Percentiles rank a stretch among this genome's conserved stretches.
These are phyloP conservation scores for Neurospora sp. DNA, from an alignment of 495 filamentous ascomycete species.

Conservation along the genomic window DNA sequence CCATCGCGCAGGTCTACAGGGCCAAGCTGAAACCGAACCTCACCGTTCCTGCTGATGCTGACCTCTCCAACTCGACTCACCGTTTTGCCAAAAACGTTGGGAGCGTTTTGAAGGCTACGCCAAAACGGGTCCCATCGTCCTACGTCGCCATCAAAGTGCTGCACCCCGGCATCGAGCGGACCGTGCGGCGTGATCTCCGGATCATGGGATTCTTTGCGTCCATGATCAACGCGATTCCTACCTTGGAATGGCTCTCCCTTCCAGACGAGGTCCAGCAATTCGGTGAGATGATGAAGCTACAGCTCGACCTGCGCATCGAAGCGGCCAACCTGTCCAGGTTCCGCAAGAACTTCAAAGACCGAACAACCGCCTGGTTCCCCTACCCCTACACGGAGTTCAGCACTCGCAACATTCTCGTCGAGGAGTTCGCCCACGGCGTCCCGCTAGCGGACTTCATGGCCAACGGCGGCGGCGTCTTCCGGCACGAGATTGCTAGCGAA, in stretches of 20 bases:
- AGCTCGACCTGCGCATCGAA: slow-evolving; percentile 93
- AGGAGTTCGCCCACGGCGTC: slow-evolving; percentile 93
- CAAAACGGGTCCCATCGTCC: slow-evolving; percentile 75
- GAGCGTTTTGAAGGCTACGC: slow-evolving; percentile 72
- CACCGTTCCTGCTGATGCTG: slow-evolving; percentile 49
- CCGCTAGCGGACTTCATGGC: slow-evolving; percentile 83
- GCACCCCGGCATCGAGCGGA: slow-evolving; percentile 82
- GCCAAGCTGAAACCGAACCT: slow-evolving; percentile 82
- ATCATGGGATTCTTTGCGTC: slow-evolving; percentile 94
- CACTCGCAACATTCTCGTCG: slow-evolving; percentile 83
- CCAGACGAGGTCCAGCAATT: slow-evolving; percentile 93
- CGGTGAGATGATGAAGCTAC: slow-evolving; percentile 96
- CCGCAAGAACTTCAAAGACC: slow-evolving; percentile 78
- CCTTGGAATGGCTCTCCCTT: slow-evolving; percentile 94
- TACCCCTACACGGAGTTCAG: slow-evolving; percentile 87
- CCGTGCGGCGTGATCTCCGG: slow-evolving; percentile 75
- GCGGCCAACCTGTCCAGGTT: slow-evolving; percentile 82
- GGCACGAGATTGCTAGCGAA: slow-evolving; percentile 89
- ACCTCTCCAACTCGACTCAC: slow-evolving; percentile 54
- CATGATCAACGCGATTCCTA: slow-evolving; percentile 77
- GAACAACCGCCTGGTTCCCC: slow-evolving; percentile 91
- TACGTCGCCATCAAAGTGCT: slow-evolving; percentile 97
- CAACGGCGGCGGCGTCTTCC: slow-evolving; percentile 85
- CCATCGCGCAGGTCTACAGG: slow-evolving; percentile 97
- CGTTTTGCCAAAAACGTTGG: slow-evolving; percentile 58